These are phyloP conservation scores for Rhododendron vialii DNA, from an alignment of 148 eudicot genomes.

Conservation along the genomic window DNA sequence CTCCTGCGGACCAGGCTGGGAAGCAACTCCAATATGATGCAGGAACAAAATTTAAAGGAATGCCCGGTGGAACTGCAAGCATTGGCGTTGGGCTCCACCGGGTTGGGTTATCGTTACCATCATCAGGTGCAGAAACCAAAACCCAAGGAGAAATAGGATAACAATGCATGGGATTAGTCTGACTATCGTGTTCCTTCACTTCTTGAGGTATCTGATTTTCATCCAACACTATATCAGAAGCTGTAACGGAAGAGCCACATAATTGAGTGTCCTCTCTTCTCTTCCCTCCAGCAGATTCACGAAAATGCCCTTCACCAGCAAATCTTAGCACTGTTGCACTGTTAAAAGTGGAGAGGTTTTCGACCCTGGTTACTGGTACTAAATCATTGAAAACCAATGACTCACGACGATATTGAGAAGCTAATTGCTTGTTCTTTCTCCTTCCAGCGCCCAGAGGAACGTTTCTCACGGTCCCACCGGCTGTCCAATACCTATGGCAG, in stretches of 20 bases:
- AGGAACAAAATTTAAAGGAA: conserved; percentile 33
- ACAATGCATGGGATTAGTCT: conserved; percentile 1
- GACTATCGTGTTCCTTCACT: neutral
- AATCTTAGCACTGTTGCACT: conserved; percentile 24
- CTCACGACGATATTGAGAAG: conserved; percentile 28
- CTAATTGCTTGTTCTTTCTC: conserved; percentile 37
- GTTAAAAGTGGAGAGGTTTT: conserved; percentile 10
- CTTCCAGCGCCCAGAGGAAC: conserved; percentile 49
- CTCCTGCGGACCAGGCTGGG: conserved; percentile 36
- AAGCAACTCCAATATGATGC: conserved; percentile 31
- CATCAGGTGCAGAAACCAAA: conserved; percentile 2
- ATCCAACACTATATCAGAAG: neutral
- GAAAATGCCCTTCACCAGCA: conserved; percentile 20
- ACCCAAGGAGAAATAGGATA: conserved; percentile 19
- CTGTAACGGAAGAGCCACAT: conserved; percentile 16
- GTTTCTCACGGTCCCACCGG: conserved; percentile 31
- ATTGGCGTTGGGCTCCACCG: conserved; percentile 4
- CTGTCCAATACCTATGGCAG: conserved; percentile 30
- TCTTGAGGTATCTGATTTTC: neutral
- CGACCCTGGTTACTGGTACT: conserved; percentile 14
- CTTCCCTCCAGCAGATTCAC: conserved; percentile 5
- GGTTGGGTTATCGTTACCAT: neutral
- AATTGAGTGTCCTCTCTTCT: conserved; percentile 14
- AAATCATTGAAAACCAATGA: conserved; percentile 18
- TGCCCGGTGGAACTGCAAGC: conserved; percentile 21